These are phyloP conservation scores for Xylaria sp. DNA, from an alignment of 2,329 filamentous ascomycete genomes.

Conservation along the genomic window DNA sequence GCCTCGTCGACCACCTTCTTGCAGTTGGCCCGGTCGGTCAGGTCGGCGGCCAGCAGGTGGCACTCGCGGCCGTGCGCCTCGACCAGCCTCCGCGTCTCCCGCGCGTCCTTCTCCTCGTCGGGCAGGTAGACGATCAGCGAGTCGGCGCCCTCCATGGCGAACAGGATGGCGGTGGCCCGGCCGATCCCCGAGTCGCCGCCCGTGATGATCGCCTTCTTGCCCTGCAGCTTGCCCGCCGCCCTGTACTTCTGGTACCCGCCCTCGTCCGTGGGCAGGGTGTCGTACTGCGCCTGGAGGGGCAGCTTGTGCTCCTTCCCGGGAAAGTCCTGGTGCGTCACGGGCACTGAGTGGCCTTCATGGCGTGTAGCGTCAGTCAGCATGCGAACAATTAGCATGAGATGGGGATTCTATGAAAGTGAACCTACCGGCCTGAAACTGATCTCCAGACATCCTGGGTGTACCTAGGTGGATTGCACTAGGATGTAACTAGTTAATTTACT, in stretches of 20 bases:
- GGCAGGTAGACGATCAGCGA: slow-evolving; percentile 74
- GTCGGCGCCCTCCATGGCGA: slow-evolving; percentile 79
- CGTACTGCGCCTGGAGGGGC: slow-evolving; percentile 59
- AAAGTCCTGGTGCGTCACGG: slow-evolving; percentile 46
- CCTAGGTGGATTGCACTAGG: background rate
- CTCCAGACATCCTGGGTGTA: slow-evolving; percentile 31
- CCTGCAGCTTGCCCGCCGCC: slow-evolving; percentile 73
- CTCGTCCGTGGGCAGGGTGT: slow-evolving; percentile 68
- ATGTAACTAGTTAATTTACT: background rate
- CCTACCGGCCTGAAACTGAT: slow-evolving; percentile 42
- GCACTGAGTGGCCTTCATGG: slow-evolving; percentile 42
- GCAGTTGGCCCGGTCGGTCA: slow-evolving; percentile 69
- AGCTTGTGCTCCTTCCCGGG: slow-evolving; percentile 52
- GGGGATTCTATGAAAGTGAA: background rate
- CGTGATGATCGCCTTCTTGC: slow-evolving; percentile 77
- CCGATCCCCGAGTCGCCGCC: slow-evolving; percentile 82
- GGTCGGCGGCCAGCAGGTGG: slow-evolving; percentile 64
- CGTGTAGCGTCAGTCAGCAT: background rate
- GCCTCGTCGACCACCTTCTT: slow-evolving; percentile 69
- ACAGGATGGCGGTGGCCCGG: slow-evolving; percentile 73
- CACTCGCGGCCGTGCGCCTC: slow-evolving; percentile 69
- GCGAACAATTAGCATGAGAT: background rate
- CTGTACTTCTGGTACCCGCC: slow-evolving; percentile 72
- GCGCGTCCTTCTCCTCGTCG: slow-evolving; percentile 75
- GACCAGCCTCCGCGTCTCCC: slow-evolving; percentile 72